These are phyloP conservation scores for Suhomyces taliae DNA, from an alignment of 1,139 yeast genomes.

Conservation along the genomic window DNA sequence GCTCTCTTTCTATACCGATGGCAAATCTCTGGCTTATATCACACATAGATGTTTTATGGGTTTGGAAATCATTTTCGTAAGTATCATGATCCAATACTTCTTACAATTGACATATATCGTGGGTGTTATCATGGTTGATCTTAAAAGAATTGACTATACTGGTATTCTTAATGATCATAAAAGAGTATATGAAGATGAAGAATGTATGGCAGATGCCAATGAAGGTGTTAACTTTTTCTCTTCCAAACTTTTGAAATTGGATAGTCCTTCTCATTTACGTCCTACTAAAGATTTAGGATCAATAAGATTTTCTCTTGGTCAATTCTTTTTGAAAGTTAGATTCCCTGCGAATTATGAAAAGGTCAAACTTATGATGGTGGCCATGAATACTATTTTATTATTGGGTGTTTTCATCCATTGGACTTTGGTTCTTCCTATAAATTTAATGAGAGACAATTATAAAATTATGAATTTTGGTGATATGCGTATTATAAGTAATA, in stretches of 20 bases:
- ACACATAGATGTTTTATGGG: constrained; percentile 18
- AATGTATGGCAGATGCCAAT: constrained; percentile 1
- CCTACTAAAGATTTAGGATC: constrained; percentile 20
- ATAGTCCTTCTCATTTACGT: constrained; percentile 16
- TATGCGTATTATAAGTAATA: constrained; percentile 18
- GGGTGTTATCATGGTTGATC: constrained; percentile 66
- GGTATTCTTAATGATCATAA: constrained; percentile 39
- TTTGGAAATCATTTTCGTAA: constrained; percentile 24
- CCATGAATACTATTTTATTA: constrained; percentile 18
- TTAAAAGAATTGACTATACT: constrained; percentile 59
- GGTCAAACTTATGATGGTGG: constrained; percentile 5
- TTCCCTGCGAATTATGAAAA: constrained; percentile 23
- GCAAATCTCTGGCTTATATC: constrained; percentile 20
- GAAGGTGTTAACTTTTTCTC: constrained; percentile 32
- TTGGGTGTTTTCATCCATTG: constrained; percentile 26
- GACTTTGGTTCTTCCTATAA: constrained; percentile 28
- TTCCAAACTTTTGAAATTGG: constrained; percentile 22
- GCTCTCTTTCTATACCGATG: constrained; percentile 19
- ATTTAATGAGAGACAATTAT: constrained; percentile 20
- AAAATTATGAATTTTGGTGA: constrained; percentile 19
- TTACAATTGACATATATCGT: constrained; percentile 64
- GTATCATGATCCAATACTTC: constrained; percentile 54
- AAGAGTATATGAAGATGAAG: not conserved
- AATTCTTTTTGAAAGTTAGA: constrained; percentile 34
- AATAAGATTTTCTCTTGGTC: constrained; percentile 33